Evolutionary conservation across 345 rosid genomes (phyloP).

Genomic region (Citrus cavaleriei): DNA sequence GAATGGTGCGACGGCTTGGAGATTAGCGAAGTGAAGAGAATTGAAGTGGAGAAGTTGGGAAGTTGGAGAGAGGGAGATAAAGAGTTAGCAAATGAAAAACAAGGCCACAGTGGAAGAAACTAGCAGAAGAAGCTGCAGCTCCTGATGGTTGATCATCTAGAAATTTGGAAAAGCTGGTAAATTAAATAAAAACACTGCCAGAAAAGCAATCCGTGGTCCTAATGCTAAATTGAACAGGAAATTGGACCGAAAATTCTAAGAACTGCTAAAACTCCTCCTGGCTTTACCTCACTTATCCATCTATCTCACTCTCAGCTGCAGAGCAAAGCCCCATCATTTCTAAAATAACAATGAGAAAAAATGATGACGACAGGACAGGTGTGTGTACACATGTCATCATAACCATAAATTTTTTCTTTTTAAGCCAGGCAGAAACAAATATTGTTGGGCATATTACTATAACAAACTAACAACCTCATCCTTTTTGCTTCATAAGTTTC

Average conservation of each 20-base stretch:
- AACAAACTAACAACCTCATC: background rate
- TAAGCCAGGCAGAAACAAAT: background rate
- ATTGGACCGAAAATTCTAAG: background rate
- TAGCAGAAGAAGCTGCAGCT: background rate
- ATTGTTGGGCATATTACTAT: background rate
- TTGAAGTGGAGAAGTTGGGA: background rate
- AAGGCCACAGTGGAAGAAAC: background rate
- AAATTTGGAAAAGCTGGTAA: background rate
- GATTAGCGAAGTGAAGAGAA: background rate
- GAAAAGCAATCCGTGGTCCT: too few species aligned
- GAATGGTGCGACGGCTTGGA: background rate
- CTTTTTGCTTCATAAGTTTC: background rate
- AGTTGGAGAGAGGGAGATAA: background rate
- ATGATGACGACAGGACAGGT: background rate
- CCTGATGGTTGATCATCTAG: background rate
- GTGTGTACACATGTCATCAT: background rate
- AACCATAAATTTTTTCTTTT: background rate
- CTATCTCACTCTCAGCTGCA: background rate
- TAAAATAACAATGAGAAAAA: background rate
- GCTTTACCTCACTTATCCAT: background rate
- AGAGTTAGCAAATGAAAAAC: background rate
- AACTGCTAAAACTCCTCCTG: background rate
- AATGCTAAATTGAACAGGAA: too few species aligned
- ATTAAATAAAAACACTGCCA: background rate
- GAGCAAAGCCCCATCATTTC: background rate